Evolutionary conservation across 177 flowering plant genomes (phyloP).

Genomic region (Tripterygium wilfordii): DNA sequence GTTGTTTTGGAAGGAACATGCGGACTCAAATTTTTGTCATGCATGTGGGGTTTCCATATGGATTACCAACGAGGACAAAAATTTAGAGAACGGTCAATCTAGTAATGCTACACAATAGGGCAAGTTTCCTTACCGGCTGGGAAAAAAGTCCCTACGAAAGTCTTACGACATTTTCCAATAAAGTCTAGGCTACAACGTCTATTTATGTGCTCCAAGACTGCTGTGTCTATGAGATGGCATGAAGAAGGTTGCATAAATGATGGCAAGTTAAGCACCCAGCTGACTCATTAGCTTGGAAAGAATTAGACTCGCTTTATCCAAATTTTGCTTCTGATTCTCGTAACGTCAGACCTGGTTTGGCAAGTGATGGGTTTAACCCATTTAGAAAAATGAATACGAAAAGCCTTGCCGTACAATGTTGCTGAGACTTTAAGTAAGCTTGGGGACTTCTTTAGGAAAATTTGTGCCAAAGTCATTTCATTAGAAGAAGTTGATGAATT

Average conservation of each 20-base stretch:
- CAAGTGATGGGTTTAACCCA: constrained; percentile 10
- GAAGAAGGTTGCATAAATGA: background rate
- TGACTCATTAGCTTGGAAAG: background rate
- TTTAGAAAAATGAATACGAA: background rate
- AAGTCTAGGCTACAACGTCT: constrained; percentile 2
- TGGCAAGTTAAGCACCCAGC: constrained; percentile 1
- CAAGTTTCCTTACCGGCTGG: too few species aligned
- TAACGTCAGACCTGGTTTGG: background rate
- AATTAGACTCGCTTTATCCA: background rate
- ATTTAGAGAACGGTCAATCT: too few species aligned
- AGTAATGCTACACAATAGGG: too few species aligned
- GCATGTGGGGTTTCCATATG: too few species aligned
- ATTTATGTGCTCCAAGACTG: background rate
- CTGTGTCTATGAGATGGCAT: constrained; percentile 4
- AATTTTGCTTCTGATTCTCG: background rate
- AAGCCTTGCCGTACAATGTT: background rate
- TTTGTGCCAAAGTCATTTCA: constrained; percentile 7
- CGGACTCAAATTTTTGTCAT: too few species aligned
- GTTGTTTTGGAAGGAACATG: too few species aligned
- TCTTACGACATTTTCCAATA: background rate
- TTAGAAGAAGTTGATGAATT: background rate
- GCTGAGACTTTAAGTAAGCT: background rate
- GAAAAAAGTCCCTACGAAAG: background rate
- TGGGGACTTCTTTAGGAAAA: constrained; percentile 2
- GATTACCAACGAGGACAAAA: too few species aligned